phyloP scores from a whole-genome alignment of 2,329 filamentous ascomycete genomes.

The Talaromyces funiculosus region DNA sequence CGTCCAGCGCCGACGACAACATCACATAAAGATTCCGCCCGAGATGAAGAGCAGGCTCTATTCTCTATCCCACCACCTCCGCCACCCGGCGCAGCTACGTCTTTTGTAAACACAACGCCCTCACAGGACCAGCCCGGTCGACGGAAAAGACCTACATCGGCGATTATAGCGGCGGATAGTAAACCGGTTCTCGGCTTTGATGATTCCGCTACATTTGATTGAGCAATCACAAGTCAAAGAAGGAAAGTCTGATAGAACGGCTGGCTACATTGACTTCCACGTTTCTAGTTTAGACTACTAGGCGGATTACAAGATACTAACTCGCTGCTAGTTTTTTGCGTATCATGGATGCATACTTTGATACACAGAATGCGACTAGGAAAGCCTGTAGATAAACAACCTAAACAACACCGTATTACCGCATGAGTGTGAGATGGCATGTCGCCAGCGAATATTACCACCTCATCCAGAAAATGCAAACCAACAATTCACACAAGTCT shows the following conservation, averaged over 20 bases:
- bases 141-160: slow-evolving; percentile 51
- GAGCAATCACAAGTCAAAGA: neutral
- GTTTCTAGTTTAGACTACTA: neutral
- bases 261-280: neutral
- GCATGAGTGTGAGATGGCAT: neutral
- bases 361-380: neutral
- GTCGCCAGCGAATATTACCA: neutral
- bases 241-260: neutral
- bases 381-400: neutral
- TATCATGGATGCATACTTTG: neutral
- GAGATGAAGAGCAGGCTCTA: slow-evolving; percentile 43
- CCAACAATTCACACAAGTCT: neutral
- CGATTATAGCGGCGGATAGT: slow-evolving; percentile 43
- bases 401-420: neutral
- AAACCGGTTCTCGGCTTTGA: slow-evolving; percentile 10
- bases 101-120: slow-evolving; percentile 30
- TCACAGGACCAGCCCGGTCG: slow-evolving; percentile 43
- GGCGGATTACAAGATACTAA: slow-evolving; percentile 2
- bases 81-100: slow-evolving; percentile 35
- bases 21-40: slow-evolving; percentile 18
- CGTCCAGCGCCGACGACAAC: slow-evolving; percentile 21
- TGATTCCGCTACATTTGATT: slow-evolving; percentile 13
- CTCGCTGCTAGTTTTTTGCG: neutral
- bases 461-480: neutral
- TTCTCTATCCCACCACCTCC: slow-evolving; percentile 74